Base-by-base conservation (phyloP, 495 filamentous ascomycete species). In the Neurospora cerealis region DNA sequence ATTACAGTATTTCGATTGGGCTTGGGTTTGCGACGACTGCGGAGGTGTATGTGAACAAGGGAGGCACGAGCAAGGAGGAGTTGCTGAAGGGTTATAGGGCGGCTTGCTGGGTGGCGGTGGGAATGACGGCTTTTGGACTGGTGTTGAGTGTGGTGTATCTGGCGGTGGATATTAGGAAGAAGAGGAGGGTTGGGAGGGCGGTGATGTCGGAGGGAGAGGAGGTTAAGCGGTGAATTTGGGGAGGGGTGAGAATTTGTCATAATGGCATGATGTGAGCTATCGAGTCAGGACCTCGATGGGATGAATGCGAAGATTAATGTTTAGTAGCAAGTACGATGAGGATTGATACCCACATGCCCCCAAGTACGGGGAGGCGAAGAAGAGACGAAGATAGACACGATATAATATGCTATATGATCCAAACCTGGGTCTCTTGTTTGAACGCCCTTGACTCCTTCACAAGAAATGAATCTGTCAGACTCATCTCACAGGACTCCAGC, bases 21-120 rank as follows among this genome's bases (percentile, higher is more conserved):
- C 77, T 87, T 21, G 85, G 85, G 32, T 81, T 87, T 41, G 85
- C 85, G 11, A 84, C 83, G 8, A 86, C 84, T 3, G 78, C 85
- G 36, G 85, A 86, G 75, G 76, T 77, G 17, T 73, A 83, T 15
- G 74, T 84, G 5, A 80, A 82, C 69, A 74, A 80, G 37, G 79
- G 79, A 0, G 83, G 83, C 15, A 66, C 11, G 2, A 77, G 77
- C n/a, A 48, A 73, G 3, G 78, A 79, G 46, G 80, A 84, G 46
- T 75, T 82, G 28, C 70, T 85, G 3, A 72, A 75, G 39, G 83
- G 83, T 17, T 85, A 83, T 42, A 77, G 81, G 28, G 80, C 80
- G 69, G 81, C 79, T 24, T 75, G 76, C 37, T 84, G 81, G 48
- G 74, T 83, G 69, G 79, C 74, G 0, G 72, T 83, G 38, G 79